phyloP scores from a whole-genome alignment of 805 yeast genomes.

The Maudiozyma barnettii region DNA sequence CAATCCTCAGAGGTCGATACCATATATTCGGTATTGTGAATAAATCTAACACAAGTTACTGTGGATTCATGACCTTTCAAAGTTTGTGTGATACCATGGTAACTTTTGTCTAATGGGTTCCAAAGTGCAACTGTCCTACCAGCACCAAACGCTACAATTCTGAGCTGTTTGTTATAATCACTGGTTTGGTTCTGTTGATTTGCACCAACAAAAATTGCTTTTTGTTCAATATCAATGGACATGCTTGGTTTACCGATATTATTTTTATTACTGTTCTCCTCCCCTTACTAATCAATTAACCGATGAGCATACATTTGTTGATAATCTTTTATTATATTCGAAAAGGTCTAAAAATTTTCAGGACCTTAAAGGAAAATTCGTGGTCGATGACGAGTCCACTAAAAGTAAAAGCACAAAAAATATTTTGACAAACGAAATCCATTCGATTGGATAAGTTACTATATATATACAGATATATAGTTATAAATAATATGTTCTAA shows the following conservation, averaged over 20 bases:
- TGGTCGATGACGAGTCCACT: too few species aligned
- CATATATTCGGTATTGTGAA: slow-evolving; percentile 37
- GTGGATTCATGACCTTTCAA: slow-evolving; percentile 52
- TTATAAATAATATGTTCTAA: not conserved
- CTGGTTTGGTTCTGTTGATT: slow-evolving; percentile 55
- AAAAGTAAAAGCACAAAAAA: not conserved
- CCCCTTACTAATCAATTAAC: not conserved
- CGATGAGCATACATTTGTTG: not conserved
- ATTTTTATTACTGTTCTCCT: not conserved
- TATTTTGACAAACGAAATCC: not conserved
- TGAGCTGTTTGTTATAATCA: slow-evolving; percentile 35
- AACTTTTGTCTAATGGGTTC: slow-evolving; percentile 40
- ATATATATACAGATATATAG: not conserved
- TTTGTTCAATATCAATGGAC: slow-evolving; percentile 16
- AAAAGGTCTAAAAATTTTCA: not conserved
- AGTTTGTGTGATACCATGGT: slow-evolving; percentile 43
- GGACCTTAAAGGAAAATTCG: not conserved
- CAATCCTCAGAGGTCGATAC: slow-evolving; percentile 65
- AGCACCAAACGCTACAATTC: slow-evolving; percentile 63
- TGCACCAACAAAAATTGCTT: slow-evolving; percentile 64
- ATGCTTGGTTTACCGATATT: not conserved
- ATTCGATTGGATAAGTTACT: not conserved
- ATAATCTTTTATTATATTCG: not conserved
- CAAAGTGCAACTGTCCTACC: slow-evolving; percentile 57
- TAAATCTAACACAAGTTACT: slow-evolving; percentile 59